Evolutionary conservation across 106 monocot genomes (phyloP), one percentile per base, ranked within the genome.

Genomic region (Hemerocallis citrina): DNA sequence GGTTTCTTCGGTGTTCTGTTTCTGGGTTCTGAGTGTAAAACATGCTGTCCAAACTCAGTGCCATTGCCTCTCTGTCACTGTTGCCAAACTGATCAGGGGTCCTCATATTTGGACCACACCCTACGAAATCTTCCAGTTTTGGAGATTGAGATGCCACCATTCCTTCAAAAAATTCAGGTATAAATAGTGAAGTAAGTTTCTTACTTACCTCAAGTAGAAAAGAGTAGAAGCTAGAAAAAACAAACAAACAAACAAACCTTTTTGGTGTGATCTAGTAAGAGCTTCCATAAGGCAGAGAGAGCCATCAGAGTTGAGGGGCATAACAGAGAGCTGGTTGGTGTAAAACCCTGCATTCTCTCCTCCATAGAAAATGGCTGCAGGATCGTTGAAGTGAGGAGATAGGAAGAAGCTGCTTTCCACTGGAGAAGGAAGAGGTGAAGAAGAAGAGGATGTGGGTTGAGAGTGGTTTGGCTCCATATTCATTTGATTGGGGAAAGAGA

Each of bases 281-380:
- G 85, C 84, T 85, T 96, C 96, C 91, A 91, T 96, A 66, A 96
- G 74, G 84, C 96, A 91, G 47, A 96, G 96, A 52, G 96, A 91
- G 7, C 91, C 96, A 69, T 96, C 89, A 63, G 95, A 95, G 66
- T 83, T 95, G 63, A 95, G 75, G 15, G 95, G 95, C 83, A 95
- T 81, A 62, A 81, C 78, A 34, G 89, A 71, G 56, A 90, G 56
- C 57, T 86, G 81, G 9, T 86, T 78, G 9, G 90, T 66, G 73
- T 81, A 96, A 47, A 73, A 84, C 37, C 60, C 73, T 15, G 66
- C 75, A 52, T 41, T 7, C 12, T 40, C 68, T 45, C 65, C 81
- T 46, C 74, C 89, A 72, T 81, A 80, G 58, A 67, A 75, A 40
- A 93, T 21, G 7, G 16, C 79, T n/a, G n/a, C 80, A 31, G 73